Evolutionary conservation across 352 stramenopile species (phyloP), one percentile per base, ranked within the genome.

Genomic region (Pythium phragmiticola): DNA sequence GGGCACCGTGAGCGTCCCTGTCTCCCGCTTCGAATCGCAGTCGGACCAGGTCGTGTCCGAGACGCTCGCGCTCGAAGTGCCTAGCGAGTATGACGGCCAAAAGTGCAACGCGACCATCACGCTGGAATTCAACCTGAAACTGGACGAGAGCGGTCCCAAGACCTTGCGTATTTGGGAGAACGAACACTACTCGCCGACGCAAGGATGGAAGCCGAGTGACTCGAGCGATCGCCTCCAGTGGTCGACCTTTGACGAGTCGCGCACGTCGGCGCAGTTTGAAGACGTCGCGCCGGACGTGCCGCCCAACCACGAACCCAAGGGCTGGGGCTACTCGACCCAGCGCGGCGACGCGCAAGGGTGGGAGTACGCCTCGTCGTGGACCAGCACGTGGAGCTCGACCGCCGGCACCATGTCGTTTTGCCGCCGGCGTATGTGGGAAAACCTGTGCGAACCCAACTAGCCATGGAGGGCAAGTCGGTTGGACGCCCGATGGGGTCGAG

Each of bases 121-220:
- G 30, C 55, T 80, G 4, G 77, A 89, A 52, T 69, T 85, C 51
- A 77, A 74, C 43, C 66, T 84, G 23, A 76, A 66, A 8, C 52
- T 85, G 33, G 70, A 88, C 67, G 84, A 81, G 51, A 74, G 75
- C 60, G 75, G 78, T 64, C 66, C 87, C 48, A 75, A 76, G 64
- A 80, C 72, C 41, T 59, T 92, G 48, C 76, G 71, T 48, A 69
- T 90, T 17, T 89, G 78, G 78, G 79, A 92, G 70, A 89, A 89
- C 54, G 78, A 90, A 58, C 60, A 77, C 60, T 92, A 76, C 60
- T 37, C 51, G 56, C 66, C 46, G 62, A 76, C 55, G 68, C 66
- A 26, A 54, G 71, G 53, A 76, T 85, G 83, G 73, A 69, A 30
- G 67, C 83, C 11, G 69, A 75, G 43, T 68, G 61, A 88, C 70